A percentile compares a stretch with the other conserved stretches of the same genome.
These are phyloP conservation scores for Flaveria sonorensis DNA, from an alignment of 129 eudicot species.

Conservation along the genomic window DNA sequence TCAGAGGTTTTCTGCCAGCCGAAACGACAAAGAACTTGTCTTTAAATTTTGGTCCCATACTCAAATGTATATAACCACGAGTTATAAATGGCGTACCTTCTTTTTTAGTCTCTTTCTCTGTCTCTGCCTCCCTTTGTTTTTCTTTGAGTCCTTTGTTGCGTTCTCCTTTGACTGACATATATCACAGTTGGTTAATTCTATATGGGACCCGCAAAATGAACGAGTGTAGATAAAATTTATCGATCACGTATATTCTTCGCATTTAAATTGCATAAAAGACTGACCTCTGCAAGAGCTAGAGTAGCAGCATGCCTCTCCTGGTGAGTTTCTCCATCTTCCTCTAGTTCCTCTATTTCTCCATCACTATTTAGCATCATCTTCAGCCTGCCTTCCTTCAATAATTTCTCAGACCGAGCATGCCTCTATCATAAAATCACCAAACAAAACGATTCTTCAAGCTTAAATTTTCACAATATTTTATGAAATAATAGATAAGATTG, in stretches of 20 bases:
- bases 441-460: background rate
- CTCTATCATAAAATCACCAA: constrained; percentile 43
- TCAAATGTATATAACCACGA: background rate
- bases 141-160: constrained; percentile 41
- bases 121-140: constrained; percentile 63
- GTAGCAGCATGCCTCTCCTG: constrained; percentile 66
- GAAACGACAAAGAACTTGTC: background rate
- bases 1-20: constrained; percentile 50
- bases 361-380: constrained; percentile 80
- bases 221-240: background rate
- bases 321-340: constrained; percentile 60
- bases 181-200: constrained; percentile 9
- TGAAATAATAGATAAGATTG: background rate
- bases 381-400: constrained; percentile 77
- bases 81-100: constrained; percentile 43
- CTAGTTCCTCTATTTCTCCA: constrained; percentile 58
- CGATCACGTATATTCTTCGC: background rate
- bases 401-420: constrained; percentile 84
- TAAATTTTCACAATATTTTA: background rate
- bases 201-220: constrained; percentile 15
- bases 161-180: constrained; percentile 39
- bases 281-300: constrained; percentile 59
- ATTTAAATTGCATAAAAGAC: constrained; percentile 8
- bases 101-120: constrained; percentile 53
- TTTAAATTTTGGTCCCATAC: background rate